These are phyloP conservation scores for Starmerella potacharoeniae DNA, from an alignment of 805 yeast genomes.

Conservation along the genomic window DNA sequence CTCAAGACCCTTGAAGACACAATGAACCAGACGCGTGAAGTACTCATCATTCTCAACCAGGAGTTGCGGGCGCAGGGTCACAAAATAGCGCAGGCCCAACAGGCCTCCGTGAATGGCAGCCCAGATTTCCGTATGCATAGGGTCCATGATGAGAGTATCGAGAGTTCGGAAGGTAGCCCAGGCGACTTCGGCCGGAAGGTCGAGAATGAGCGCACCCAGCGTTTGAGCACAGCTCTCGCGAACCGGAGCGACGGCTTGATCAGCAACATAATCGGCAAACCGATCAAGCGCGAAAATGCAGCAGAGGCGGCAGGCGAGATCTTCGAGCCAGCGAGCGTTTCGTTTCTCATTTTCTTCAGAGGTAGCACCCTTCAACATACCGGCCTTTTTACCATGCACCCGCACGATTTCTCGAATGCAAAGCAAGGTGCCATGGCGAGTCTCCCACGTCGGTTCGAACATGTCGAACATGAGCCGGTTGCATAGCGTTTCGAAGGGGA, in stretches of 20 bases:
- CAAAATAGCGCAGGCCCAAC: conserved; percentile 84
- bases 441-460: conserved; percentile 83
- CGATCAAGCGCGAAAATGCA: conserved; percentile 85
- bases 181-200: conserved; percentile 50
- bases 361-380: conserved; percentile 58
- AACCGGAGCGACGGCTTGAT: conserved; percentile 96
- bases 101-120: conserved; percentile 98
- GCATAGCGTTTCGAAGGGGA: conserved; percentile 92
- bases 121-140: conserved; percentile 55
- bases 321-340: conserved; percentile 68
- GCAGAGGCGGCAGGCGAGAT: conserved; percentile 71
- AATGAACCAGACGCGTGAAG: conserved; percentile 60
- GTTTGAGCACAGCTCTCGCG: conserved; percentile 95
- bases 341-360: conserved; percentile 49
- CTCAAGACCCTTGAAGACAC: conserved; percentile 74
- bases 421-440: conserved; percentile 88
- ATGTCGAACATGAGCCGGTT: conserved; percentile 69
- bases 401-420: conserved; percentile 79
- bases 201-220: conserved; percentile 75
- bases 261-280: conserved; percentile 94
- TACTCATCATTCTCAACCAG: conserved; percentile 45
- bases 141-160: conserved; percentile 48
- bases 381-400: conserved; percentile 77
- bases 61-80: conserved; percentile 76
- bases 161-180: conserved; percentile 54